Evolutionary conservation across 768 basidiomycete genomes (phyloP).

Genomic region (Leccinum fibrillosum): DNA sequence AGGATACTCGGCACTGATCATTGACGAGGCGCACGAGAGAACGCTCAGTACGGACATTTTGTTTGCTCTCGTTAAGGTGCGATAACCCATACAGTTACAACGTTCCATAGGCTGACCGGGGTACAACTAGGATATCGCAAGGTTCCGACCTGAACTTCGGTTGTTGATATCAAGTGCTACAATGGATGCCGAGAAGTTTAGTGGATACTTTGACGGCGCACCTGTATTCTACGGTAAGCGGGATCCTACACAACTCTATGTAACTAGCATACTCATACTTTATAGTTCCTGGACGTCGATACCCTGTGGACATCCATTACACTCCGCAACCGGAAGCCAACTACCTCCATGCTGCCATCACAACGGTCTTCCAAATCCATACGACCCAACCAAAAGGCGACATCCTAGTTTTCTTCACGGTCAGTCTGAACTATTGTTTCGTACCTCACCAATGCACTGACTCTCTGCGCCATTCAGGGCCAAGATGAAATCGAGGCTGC

Average conservation of each 20-base stretch:
- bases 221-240: constrained; percentile 87
- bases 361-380: constrained; percentile 98
- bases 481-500: constrained; percentile 99
- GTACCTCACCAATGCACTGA: background rate
- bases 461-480: constrained; percentile 43
- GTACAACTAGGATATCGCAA: constrained; percentile 78
- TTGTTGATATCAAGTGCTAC: constrained; percentile 95
- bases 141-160: constrained; percentile 91
- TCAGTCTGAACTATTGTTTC: constrained; percentile 33
- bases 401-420: constrained; percentile 95
- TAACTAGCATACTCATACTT: constrained; percentile 4
- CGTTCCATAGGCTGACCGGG: constrained; percentile 24
- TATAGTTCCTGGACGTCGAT: constrained; percentile 92
- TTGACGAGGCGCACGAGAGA: constrained; percentile 98
- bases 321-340: constrained; percentile 99
- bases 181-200: constrained; percentile 97
- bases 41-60: constrained; percentile 98
- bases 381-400: constrained; percentile 98
- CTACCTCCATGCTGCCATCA: constrained; percentile 97
- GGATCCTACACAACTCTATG: background rate
- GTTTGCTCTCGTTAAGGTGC: constrained; percentile 96
- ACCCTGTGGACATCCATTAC: constrained; percentile 97
- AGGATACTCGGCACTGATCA: constrained; percentile 91
- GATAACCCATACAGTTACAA: constrained; percentile 31
- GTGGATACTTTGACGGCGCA: constrained; percentile 94